Conservation (phyloP, 441 rosid species). For the Populus tomentosa region DNA sequence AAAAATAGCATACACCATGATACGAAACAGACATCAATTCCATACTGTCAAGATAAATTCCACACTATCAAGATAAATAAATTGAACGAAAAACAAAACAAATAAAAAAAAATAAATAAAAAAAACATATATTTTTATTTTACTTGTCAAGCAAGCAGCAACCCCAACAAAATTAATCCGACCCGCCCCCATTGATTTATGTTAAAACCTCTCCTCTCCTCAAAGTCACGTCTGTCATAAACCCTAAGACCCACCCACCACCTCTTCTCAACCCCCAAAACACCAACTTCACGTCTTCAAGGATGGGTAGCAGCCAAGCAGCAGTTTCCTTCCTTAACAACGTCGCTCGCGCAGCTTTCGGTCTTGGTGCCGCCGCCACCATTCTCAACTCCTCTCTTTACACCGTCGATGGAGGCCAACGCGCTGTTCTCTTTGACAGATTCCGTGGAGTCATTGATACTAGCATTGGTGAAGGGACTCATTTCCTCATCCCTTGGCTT, state of each 20-base stretch:
- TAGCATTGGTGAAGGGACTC: constrained; percentile 85
- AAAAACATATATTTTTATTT: not conserved
- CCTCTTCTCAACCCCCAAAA: constrained; percentile 34
- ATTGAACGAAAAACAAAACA: too few relatives aligned
- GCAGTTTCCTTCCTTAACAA: constrained; percentile 61
- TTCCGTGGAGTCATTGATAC: constrained; percentile 79
- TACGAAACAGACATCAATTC: too few relatives aligned
- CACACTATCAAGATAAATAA: too few relatives aligned
- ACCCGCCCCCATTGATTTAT: not conserved
- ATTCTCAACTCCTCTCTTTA: constrained; percentile 59
- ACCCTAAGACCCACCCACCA: not conserved
- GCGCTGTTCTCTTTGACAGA: constrained; percentile 89
- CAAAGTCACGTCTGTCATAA: not conserved
- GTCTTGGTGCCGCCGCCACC: constrained; percentile 68
- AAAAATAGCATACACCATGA: accelerated
- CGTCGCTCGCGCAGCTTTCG: constrained; percentile 70
- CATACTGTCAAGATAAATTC: too few relatives aligned
- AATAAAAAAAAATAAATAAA: too few relatives aligned
- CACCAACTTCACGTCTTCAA: not conserved
- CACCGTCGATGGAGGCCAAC: constrained; percentile 94
- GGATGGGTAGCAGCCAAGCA: constrained; percentile 77
- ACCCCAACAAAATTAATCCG: not conserved
- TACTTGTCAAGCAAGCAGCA: not conserved
- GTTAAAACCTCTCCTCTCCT: not conserved
- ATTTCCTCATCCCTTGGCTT: constrained; percentile 80